phyloP scores from a whole-genome alignment of 2,329 filamentous ascomycete species.

The Ophiosphaerella herpotricha region DNA sequence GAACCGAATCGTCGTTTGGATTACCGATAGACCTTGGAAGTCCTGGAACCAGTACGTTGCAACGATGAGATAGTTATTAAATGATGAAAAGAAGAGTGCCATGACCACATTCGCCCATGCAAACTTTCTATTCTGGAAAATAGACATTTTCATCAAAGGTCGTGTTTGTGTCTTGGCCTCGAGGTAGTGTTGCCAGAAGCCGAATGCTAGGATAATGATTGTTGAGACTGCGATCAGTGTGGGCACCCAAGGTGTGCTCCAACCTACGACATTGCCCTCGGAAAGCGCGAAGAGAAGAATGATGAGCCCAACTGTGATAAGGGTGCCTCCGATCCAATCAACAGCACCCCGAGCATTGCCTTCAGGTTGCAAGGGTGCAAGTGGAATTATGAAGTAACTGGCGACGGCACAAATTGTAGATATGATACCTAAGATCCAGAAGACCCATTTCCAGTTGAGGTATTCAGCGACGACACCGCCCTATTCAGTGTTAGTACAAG shows the following conservation, averaged over 20 bases:
- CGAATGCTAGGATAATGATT: slow-evolving; percentile 61
- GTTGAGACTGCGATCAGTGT: slow-evolving; percentile 63
- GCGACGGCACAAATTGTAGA: slow-evolving; percentile 61
- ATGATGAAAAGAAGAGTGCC: slow-evolving; percentile 68
- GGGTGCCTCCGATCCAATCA: slow-evolving; percentile 69
- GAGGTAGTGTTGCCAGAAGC: slow-evolving; percentile 65
- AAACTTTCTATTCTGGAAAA: slow-evolving; percentile 65
- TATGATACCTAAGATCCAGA: slow-evolving; percentile 65
- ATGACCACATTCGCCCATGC: slow-evolving; percentile 68
- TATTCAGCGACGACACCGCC: slow-evolving; percentile 68
- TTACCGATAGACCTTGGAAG: slow-evolving; percentile 63
- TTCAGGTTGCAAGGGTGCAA: slow-evolving; percentile 45
- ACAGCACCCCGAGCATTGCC: slow-evolving; percentile 53
- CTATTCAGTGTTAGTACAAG: slow-evolving; percentile 13
- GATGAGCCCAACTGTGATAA: slow-evolving; percentile 66
- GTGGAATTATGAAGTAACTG: slow-evolving; percentile 65
- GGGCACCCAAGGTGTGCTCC: slow-evolving; percentile 66
- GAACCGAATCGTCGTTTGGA: slow-evolving; percentile 72
- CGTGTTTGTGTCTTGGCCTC: slow-evolving; percentile 57
- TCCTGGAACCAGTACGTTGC: slow-evolving; percentile 74
- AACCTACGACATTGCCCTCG: slow-evolving; percentile 71
- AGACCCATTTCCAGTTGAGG: slow-evolving; percentile 41
- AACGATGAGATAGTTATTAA: slow-evolving; percentile 70
- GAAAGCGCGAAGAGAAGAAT: slow-evolving; percentile 69
- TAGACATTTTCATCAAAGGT: slow-evolving; percentile 69